Base-by-base conservation (phyloP, 73 alveolate species). In the Uronychia setigera region DNA sequence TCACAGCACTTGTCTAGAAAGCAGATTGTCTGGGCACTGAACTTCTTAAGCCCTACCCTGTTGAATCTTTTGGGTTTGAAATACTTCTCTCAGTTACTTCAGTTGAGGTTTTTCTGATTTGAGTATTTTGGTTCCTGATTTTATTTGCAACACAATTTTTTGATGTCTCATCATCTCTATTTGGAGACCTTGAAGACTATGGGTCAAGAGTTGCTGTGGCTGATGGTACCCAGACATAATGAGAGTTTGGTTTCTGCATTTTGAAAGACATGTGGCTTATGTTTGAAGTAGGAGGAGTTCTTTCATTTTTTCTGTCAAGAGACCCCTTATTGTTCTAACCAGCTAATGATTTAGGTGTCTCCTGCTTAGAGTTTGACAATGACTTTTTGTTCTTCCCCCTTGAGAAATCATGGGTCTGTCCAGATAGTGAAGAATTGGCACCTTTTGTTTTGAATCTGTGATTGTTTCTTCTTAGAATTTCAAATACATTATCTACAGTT, bases 121-220 rank as follows among this genome's bases (percentile, higher is more conserved):
- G 19, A 19, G 19, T 46, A 46, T 46, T 46, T 46, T 46, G 5
- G 67, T 19, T 46, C n/a, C 67, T 46, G 67, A 5, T 46, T 46
- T 46, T 19, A 46, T 46, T 46, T 5, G 67, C 67, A 46, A 46
- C 67, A 19, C 5, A 19, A 11, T 5, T 19, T 19, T 19, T 11
- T 46, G 67, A 46, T 46, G n/a, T 19, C 67, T 46, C 67, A 19
- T 46, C 67, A 5, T 46, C 67, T 19, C 5, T 46, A 11, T 19
- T 46, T 46, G n/a, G n/a, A 19, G 67, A 46, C 5, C 5, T 46
- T 46, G n/a, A n/a, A 46, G 67, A 19, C 67, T 46, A 19, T 46
- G 67, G 67, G 67, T 46, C 67, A 19, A 46, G 67, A 46, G 67
- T 46, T 46, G 67, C 67, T 46, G 67, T 46, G 67, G 67, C 67